phyloP scores from a whole-genome alignment of 2,329 filamentous ascomycete species.

The Stagonosporopsis tanaceti region DNA sequence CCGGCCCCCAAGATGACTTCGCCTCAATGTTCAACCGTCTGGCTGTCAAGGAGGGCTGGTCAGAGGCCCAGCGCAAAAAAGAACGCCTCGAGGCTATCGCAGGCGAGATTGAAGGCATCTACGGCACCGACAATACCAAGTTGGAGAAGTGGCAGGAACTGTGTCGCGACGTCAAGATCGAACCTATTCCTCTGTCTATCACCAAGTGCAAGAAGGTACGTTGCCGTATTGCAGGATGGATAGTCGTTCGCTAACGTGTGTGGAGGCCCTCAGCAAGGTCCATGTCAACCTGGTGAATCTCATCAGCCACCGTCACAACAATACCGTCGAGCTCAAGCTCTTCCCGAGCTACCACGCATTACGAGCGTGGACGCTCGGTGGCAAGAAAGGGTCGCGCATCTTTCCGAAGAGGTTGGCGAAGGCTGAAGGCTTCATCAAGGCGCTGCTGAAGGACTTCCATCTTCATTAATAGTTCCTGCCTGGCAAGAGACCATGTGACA shows the following conservation, averaged over 20 bases:
- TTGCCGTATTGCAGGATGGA: not conserved
- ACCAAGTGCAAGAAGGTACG: slow-evolving; percentile 37
- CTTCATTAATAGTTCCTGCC: not conserved
- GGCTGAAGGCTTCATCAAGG: slow-evolving; percentile 31
- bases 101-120: slow-evolving; percentile 22
- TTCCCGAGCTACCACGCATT: slow-evolving; percentile 27
- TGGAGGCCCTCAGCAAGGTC: slow-evolving; percentile 26
- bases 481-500: no score
- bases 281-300: slow-evolving; percentile 36
- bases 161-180: slow-evolving; percentile 28
- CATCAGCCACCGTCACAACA: slow-evolving; percentile 34
- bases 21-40: slow-evolving; percentile 26
- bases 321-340: slow-evolving; percentile 11
- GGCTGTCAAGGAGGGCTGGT: slow-evolving; percentile 22
- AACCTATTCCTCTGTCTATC: slow-evolving; percentile 24
- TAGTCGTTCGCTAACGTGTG: not conserved
- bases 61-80: slow-evolving; percentile 12
- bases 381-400: slow-evolving; percentile 9
- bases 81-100: slow-evolving; percentile 13
- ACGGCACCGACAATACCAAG: slow-evolving; percentile 19
- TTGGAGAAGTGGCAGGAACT: slow-evolving; percentile 34
- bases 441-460: slow-evolving; percentile 18
- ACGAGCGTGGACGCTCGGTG: slow-evolving; percentile 17
- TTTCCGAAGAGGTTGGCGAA: slow-evolving; percentile 35
- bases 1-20: slow-evolving; percentile 16